Conservation (phyloP, 1,284 basidiomycete species). For the Puccinia polysora region DNA sequence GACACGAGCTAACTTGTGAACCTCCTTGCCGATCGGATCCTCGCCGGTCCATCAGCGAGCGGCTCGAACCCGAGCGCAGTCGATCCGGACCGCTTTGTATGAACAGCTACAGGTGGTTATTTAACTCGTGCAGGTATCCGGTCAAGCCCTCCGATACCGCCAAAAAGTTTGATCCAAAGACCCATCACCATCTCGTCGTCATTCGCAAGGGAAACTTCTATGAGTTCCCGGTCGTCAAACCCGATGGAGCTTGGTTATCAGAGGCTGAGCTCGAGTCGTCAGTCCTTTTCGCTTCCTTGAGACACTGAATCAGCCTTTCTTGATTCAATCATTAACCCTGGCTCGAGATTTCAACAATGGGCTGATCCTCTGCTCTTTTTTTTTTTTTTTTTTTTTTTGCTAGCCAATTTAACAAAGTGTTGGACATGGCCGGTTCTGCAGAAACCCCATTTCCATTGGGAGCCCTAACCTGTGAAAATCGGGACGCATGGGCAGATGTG, state of each 20-base stretch:
- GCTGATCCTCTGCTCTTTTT: not conserved
- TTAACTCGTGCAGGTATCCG: constrained; percentile 86
- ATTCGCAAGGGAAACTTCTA: constrained; percentile 87
- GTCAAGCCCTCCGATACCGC: constrained; percentile 77
- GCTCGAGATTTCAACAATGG: not conserved
- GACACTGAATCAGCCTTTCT: not conserved
- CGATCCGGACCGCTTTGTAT: constrained; percentile 80
- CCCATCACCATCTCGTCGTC: constrained; percentile 83
- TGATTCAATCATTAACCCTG: not conserved
- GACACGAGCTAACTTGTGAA: not conserved
- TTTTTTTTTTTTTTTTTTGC: not conserved
- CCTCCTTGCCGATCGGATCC: not conserved
- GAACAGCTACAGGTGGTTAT: constrained; percentile 93
- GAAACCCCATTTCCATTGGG: constrained; percentile 63
- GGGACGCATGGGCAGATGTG: constrained; percentile 83
- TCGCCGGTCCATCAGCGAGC: constrained; percentile 58
- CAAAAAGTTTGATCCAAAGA: constrained; percentile 68
- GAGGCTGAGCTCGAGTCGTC: constrained; percentile 72
- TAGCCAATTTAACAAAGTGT: constrained; percentile 74
- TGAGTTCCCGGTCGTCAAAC: constrained; percentile 66
- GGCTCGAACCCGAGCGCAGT: constrained; percentile 83
- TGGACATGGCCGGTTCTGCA: constrained; percentile 63
- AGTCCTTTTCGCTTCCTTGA: constrained; percentile 24
- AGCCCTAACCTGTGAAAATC: constrained; percentile 77
- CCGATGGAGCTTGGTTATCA: constrained; percentile 64